Base-by-base conservation (phyloP, 2,329 filamentous ascomycete genomes). In the Chaetomium strumarium region DNA sequence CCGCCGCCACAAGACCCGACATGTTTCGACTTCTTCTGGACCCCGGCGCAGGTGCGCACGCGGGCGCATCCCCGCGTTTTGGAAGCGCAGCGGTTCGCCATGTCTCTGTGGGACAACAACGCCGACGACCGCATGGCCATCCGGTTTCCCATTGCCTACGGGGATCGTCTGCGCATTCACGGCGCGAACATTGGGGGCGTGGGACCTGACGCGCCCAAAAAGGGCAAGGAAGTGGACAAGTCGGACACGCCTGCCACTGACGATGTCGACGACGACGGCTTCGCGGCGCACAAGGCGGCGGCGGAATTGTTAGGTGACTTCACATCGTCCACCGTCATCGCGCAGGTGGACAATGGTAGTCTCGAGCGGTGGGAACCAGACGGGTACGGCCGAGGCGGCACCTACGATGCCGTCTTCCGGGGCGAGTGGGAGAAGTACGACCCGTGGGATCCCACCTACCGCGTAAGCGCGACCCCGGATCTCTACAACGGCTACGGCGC, bases 21-120 rank as follows among this genome's bases (percentile, higher is more conserved):
- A 1, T 86, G 86, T 47, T 87, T 84, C 67, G 84, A 88, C 67
- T 78, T 87, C 62, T 88, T 86, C 70, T 88, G 84, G 85, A 84
- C 84, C 5, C 83, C 83, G 0, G 79, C 83, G 1, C 85, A 88
- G 68, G 77, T 85, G 50, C 77, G 79, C 60, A 81, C 83, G n/a
- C 79, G 85, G 20, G 79, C 81, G 0, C 81, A 88, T 59, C 80
- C 83, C 3, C 76, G 79, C 58, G 75, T 88, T 55, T 72, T 88
- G 38, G 70, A 71, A 36, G 76, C 84, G 1, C 84, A 88, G 69
- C 73, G 75, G 34, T 88, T 85, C 62, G 77, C 85, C 64, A 83
- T 86, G 74, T 72, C 75, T 10, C 70, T 87, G 29, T 88, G 85
- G 85, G 80, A 85, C 54, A 68, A 68, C 52, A 61, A 63, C 39